Evolutionary conservation across 495 filamentous ascomycete genomes (phyloP).

Genomic region (Tricharina praecox): DNA sequence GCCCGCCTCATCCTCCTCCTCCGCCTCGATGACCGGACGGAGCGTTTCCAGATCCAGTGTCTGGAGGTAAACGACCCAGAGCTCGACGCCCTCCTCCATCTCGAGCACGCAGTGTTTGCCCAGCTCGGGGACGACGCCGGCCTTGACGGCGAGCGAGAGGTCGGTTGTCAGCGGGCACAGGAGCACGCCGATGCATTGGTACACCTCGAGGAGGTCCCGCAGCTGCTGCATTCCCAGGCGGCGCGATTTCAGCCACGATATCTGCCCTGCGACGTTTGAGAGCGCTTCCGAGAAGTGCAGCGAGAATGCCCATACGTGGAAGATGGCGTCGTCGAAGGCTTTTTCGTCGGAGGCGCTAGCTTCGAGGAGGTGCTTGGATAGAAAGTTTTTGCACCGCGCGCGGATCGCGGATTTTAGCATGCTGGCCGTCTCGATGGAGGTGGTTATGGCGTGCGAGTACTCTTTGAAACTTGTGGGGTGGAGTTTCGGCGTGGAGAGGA

Average conservation of each 20-base stretch:
- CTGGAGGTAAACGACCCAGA: not conserved
- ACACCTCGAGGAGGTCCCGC: constrained; percentile 18
- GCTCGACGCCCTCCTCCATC: constrained; percentile 3
- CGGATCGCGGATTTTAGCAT: constrained; percentile 15
- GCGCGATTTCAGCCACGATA: constrained; percentile 12
- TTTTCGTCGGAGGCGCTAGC: constrained; percentile 8
- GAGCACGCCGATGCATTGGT: constrained; percentile 18
- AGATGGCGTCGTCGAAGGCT: constrained; percentile 18
- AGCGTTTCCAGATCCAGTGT: not conserved
- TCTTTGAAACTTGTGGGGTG: not conserved
- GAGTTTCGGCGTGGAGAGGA: not conserved
- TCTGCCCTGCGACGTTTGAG: constrained; percentile 2
- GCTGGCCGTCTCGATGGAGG: not conserved
- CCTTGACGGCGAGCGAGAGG: not conserved
- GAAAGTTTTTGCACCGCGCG: constrained; percentile 14
- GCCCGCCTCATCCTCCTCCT: not conserved
- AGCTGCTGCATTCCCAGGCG: constrained; percentile 3
- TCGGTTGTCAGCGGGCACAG: constrained; percentile 12
- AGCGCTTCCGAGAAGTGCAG: not conserved
- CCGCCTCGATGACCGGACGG: not conserved
- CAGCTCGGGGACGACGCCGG: not conserved
- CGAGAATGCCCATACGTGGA: constrained; percentile 21
- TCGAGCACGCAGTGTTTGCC: not conserved
- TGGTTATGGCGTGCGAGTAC: not conserved
- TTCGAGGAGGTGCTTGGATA: constrained; percentile 6